Evolutionary conservation across 352 stramenopile genomes (phyloP).

Genomic region (Phytophthora podocarpi): DNA sequence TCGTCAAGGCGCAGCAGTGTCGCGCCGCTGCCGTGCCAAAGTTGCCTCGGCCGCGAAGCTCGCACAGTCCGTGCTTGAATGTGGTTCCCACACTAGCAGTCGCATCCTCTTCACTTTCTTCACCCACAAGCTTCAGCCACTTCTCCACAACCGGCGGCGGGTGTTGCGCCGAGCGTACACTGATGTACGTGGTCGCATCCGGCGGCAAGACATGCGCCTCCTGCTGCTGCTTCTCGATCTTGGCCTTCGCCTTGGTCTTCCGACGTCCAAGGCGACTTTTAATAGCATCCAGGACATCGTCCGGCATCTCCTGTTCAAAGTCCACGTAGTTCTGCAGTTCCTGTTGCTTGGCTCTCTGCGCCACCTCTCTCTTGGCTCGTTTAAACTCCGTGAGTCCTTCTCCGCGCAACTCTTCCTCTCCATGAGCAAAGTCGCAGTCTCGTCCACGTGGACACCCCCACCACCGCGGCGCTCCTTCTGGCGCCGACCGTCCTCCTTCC

Average conservation of each 20-base stretch:
- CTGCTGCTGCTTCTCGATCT: conserved; percentile 27
- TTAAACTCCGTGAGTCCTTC: conserved; percentile 73
- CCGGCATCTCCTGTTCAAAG: conserved; percentile 67
- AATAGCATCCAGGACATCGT: conserved; percentile 75
- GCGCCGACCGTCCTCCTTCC: conserved; percentile 40
- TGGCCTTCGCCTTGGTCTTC: conserved; percentile 34
- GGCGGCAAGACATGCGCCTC: conserved; percentile 28
- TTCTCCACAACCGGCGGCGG: conserved; percentile 30
- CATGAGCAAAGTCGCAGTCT: conserved; percentile 87
- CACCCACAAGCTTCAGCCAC: conserved; percentile 49
- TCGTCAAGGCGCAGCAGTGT: conserved; percentile 45
- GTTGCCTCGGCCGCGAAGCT: conserved; percentile 73
- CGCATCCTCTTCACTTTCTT: conserved; percentile 26
- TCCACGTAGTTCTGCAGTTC: conserved; percentile 73
- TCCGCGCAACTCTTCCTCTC: conserved; percentile 76
- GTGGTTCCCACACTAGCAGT: conserved; percentile 39
- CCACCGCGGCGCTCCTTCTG: conserved; percentile 63
- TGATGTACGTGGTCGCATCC: conserved; percentile 39
- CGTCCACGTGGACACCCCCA: conserved; percentile 84
- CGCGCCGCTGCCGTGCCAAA: conserved; percentile 77
- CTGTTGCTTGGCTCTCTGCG: conserved; percentile 63
- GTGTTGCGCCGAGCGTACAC: conserved; percentile 28
- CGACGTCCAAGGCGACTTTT: conserved; percentile 62
- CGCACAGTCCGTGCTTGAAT: conserved; percentile 75
- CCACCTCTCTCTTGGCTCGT: conserved; percentile 64